These are phyloP conservation scores for Fusarium coicis DNA, from an alignment of 2,329 filamentous ascomycete genomes.

Conservation along the genomic window DNA sequence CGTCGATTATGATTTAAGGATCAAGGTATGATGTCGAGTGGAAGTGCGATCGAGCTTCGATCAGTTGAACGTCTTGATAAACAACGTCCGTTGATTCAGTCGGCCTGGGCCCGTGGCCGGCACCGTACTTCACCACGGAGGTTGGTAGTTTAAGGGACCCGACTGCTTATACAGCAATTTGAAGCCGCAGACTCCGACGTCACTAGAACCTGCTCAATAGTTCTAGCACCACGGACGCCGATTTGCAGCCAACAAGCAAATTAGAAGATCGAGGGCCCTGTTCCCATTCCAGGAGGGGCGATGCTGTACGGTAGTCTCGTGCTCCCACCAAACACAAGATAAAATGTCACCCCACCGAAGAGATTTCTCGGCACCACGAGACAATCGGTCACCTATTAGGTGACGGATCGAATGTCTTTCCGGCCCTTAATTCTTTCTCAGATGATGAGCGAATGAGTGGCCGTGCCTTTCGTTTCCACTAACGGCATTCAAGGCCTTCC, in stretches of 20 bases:
- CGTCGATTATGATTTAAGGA: slow-evolving; percentile 6
- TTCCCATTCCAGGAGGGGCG: slow-evolving; percentile 36
- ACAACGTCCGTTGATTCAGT: slow-evolving; percentile 22
- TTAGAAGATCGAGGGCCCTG: slow-evolving; percentile 24
- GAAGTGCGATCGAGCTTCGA: slow-evolving; percentile 15
- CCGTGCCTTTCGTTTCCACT: slow-evolving; percentile 21
- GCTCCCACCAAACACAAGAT: slow-evolving; percentile 33
- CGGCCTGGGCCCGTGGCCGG: slow-evolving; percentile 37
- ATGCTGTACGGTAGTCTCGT: slow-evolving; percentile 39
- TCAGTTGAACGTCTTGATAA: slow-evolving; percentile 36
- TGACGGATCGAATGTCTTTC: slow-evolving; percentile 43
- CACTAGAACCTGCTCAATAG: slow-evolving; percentile 38
- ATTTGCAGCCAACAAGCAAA: slow-evolving; percentile 37
- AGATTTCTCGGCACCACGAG: slow-evolving; percentile 46
- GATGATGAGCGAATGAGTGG: slow-evolving; percentile 36
- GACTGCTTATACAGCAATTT: slow-evolving; percentile 41
- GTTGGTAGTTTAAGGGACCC: slow-evolving; percentile 31
- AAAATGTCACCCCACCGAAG: slow-evolving; percentile 45
- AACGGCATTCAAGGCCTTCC: slow-evolving; percentile 4
- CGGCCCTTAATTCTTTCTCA: slow-evolving; percentile 21
- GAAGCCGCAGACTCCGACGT: slow-evolving; percentile 40
- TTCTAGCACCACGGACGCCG: slow-evolving; percentile 41
- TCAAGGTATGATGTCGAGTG: slow-evolving; percentile 8
- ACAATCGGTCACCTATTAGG: slow-evolving; percentile 43
- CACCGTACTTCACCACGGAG: slow-evolving; percentile 32